Conservation (phyloP, 2,329 filamentous ascomycete genomes). For the Neofusicoccum sp. region DNA sequence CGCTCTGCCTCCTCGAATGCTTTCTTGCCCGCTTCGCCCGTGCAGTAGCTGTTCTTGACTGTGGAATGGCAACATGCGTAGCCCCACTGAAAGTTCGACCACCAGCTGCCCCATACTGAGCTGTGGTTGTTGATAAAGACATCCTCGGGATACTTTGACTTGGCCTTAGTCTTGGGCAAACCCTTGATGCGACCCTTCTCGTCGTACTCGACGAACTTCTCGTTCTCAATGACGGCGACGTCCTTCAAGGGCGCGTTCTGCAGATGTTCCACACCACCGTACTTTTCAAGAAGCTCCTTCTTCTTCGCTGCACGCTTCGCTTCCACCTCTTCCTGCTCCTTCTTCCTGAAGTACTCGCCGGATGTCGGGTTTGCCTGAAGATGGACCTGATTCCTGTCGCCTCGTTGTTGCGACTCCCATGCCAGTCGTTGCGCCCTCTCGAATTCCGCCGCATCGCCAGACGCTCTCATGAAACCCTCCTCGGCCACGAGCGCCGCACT, state of each 20-base stretch:
- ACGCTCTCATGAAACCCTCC: constrained; percentile 85
- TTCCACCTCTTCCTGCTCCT: constrained; percentile 74
- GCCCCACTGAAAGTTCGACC: constrained; percentile 93
- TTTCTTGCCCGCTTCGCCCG: constrained; percentile 81
- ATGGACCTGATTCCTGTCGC: constrained; percentile 78
- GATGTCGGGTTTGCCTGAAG: constrained; percentile 95
- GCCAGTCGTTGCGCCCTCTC: constrained; percentile 87
- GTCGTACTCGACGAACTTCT: constrained; percentile 92
- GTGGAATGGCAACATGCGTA: constrained; percentile 94
- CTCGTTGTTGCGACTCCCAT: constrained; percentile 90
- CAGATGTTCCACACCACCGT: constrained; percentile 70
- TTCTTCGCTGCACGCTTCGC: constrained; percentile 68
- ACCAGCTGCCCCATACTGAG: constrained; percentile 96
- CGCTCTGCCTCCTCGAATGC: constrained; percentile 78
- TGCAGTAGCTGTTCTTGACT: constrained; percentile 97
- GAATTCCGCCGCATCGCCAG: constrained; percentile 91
- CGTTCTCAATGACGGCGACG: constrained; percentile 74
- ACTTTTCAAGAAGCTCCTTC: constrained; percentile 76
- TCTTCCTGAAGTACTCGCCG: constrained; percentile 80
- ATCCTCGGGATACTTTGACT: constrained; percentile 92
- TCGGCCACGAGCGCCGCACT: constrained; percentile 85
- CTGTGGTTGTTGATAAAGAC: constrained; percentile 88
- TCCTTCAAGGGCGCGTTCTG: constrained; percentile 65
- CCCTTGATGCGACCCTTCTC: constrained; percentile 88
- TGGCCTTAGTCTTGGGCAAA: constrained; percentile 72